Conservation (phyloP, 257 asterid species). For the Striga asiatica region DNA sequence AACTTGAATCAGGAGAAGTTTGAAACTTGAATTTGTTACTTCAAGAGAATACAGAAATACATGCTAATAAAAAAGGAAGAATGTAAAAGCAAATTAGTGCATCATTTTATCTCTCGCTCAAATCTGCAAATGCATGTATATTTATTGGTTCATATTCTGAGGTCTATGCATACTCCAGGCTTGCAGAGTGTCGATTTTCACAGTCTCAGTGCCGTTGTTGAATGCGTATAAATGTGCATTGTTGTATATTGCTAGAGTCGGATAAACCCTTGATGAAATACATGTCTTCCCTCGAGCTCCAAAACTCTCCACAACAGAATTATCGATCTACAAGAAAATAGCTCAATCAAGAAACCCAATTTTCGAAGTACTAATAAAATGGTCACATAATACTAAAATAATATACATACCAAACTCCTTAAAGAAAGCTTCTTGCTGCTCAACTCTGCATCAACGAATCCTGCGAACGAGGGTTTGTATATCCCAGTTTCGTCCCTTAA, state of each 20-base stretch:
- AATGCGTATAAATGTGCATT: constrained; percentile 31
- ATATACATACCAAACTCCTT: constrained; percentile 45
- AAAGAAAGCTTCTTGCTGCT: constrained; percentile 32
- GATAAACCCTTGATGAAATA: constrained; percentile 35
- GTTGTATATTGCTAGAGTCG: constrained; percentile 16
- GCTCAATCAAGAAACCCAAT: not conserved
- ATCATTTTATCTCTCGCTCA: not conserved
- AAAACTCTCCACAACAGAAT: constrained; percentile 35
- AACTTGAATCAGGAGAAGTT: no score
- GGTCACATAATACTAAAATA: not conserved
- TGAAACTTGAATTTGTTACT: no score
- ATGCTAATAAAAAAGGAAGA: not conserved
- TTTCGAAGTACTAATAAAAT: not conserved
- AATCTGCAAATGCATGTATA: not conserved
- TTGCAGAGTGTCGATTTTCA: constrained; percentile 16
- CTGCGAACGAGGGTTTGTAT: constrained; percentile 33
- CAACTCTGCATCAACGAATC: constrained; percentile 27
- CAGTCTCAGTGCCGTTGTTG: constrained; percentile 26
- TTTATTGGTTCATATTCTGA: constrained; percentile 21
- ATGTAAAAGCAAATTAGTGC: not conserved
- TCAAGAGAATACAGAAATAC: not conserved
- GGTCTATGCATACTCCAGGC: constrained; percentile 37
- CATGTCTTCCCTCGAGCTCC: constrained; percentile 28
- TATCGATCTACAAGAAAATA: constrained; percentile 22
- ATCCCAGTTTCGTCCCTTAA: not conserved